Percentiles rank a stretch among this genome's conserved stretches.
Evolutionary conservation across 306 rosid genomes (phyloP).

Genomic region (Dryas octopetala): DNA sequence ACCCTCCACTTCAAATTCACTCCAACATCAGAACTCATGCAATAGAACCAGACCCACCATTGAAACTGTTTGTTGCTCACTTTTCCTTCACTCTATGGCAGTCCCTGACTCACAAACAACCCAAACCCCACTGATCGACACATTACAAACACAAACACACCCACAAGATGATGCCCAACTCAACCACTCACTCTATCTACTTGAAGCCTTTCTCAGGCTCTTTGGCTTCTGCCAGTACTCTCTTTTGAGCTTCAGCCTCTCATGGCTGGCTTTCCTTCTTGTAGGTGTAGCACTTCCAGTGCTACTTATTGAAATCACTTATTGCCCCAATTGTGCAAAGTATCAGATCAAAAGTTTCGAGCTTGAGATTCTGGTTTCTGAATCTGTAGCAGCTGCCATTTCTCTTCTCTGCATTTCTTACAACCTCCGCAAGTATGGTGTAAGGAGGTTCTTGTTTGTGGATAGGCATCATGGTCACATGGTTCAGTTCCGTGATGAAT

Average conservation of each 20-base stretch:
- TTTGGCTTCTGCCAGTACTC: conserved; percentile 41
- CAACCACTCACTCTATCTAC: conserved; percentile 23
- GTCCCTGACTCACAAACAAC: conserved; percentile 1
- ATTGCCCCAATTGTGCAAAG: conserved; percentile 31
- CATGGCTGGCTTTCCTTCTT: conserved; percentile 43
- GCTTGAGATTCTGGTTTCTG: conserved; percentile 38
- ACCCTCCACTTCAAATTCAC: too few species aligned
- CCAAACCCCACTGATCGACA: conserved; percentile 19
- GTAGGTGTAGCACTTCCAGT: conserved; percentile 39
- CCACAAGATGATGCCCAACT: conserved; percentile 17
- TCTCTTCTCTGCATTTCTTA: conserved; percentile 48
- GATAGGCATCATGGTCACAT: conserved; percentile 34
- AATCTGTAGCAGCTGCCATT: conserved; percentile 40
- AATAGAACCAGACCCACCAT: not conserved
- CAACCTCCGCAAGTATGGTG: conserved; percentile 48
- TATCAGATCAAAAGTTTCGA: conserved; percentile 45
- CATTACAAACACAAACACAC: conserved; percentile 11
- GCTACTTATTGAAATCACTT: not conserved
- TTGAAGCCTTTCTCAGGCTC: conserved; percentile 33
- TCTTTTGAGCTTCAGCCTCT: conserved; percentile 30
- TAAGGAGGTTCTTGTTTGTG: conserved; percentile 46
- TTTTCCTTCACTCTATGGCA: conserved; percentile 10
- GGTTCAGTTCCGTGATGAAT: conserved; percentile 40
- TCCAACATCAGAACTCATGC: too few species aligned
- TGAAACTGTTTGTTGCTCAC: not conserved